Evolutionary conservation across 2,329 filamentous ascomycete genomes (phyloP).

Genomic region (Fusarium sp.): DNA sequence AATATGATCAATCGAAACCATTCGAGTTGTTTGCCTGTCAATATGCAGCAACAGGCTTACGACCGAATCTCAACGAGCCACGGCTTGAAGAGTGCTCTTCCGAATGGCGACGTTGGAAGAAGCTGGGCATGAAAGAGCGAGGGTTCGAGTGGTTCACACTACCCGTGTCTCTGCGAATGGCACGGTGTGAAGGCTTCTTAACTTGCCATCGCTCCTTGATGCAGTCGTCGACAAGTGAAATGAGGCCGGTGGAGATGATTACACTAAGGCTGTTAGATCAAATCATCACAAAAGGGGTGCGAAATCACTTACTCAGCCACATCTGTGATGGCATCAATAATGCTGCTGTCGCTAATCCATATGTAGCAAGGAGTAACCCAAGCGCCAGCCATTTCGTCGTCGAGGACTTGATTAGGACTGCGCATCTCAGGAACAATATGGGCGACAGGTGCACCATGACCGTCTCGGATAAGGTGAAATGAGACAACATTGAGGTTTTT

Average conservation of each 20-base stretch:
- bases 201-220: conserved; percentile 82
- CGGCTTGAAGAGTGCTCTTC: conserved; percentile 50
- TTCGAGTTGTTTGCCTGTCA: conserved; percentile 38
- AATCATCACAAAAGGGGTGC: background rate
- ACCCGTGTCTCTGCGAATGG: conserved; percentile 45
- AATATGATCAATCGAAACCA: background rate
- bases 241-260: conserved; percentile 88
- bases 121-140: conserved; percentile 54
- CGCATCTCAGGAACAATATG: conserved; percentile 87
- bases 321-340: conserved; percentile 79
- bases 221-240: conserved; percentile 89
- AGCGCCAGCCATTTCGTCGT: conserved; percentile 82
- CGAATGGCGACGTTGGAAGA: conserved; percentile 58
- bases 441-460: conserved; percentile 73
- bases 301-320: conserved; percentile 80
- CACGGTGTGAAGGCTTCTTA: conserved; percentile 54
- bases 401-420: conserved; percentile 75
- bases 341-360: conserved; percentile 83
- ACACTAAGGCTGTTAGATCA: conserved; percentile 68
- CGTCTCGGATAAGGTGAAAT: conserved; percentile 82
- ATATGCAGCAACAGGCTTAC: conserved; percentile 53
- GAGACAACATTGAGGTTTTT: conserved; percentile 76
- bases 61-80: conserved; percentile 55
- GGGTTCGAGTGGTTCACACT: conserved; percentile 44
- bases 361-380: conserved; percentile 93